phyloP scores from a whole-genome alignment of 139 green algal genomes.

The Picochlorum sp. region DNA sequence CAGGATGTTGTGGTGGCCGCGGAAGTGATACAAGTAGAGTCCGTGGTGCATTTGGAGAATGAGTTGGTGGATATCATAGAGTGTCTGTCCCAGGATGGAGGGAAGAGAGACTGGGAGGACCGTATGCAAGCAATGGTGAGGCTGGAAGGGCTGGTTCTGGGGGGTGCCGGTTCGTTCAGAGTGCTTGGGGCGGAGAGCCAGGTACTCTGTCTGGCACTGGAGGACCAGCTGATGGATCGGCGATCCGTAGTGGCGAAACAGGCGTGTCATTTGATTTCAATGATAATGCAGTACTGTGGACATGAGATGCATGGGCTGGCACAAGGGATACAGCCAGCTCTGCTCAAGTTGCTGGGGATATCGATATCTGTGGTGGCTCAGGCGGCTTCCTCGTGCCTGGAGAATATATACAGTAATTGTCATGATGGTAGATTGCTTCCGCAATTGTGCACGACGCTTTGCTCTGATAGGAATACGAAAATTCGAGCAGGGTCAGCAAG shows the following conservation, averaged over 20 bases:
- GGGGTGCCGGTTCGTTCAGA: conserved; percentile 27
- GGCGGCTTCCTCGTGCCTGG: conserved; percentile 31
- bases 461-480: conserved; percentile 46
- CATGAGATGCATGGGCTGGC: conserved; percentile 35
- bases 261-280: conserved; percentile 44
- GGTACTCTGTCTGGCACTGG: not conserved
- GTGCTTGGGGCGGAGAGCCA: conserved; percentile 28
- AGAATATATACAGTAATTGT: conserved; percentile 40
- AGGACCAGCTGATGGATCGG: conserved; percentile 42
- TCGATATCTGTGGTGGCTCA: conserved; percentile 58
- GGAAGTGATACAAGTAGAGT: conserved; percentile 28
- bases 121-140: conserved; percentile 46
- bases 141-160: conserved; percentile 52
- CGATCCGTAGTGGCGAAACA: conserved; percentile 50
- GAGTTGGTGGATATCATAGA: conserved; percentile 7
- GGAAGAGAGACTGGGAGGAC: conserved; percentile 16
- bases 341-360: conserved; percentile 68
- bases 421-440: conserved; percentile 35
- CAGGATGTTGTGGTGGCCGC: conserved; percentile 24
- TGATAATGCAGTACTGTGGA: conserved; percentile 42
- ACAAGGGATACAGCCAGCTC: conserved; percentile 32
- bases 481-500: conserved; percentile 29
- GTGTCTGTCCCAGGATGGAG: not conserved
- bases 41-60: no score
- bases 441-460: conserved; percentile 23